Conservation (phyloP, 257 asterid species). For the Solanum dulcamara region DNA sequence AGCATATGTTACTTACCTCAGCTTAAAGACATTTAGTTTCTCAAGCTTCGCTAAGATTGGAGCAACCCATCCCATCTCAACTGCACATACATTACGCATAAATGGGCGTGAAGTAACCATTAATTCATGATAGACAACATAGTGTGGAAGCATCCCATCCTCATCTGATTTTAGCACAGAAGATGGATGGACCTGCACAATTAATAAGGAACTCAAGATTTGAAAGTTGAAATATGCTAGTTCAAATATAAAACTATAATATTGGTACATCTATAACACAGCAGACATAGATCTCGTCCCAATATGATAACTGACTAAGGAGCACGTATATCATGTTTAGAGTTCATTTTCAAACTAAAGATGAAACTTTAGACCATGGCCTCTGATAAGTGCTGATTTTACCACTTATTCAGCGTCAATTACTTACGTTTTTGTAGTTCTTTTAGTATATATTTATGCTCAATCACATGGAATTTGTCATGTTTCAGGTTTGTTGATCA, state of each 20-base stretch:
- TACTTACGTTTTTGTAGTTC: neutral
- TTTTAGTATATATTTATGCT: neutral
- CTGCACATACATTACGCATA: slow-evolving; percentile 81
- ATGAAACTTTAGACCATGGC: neutral
- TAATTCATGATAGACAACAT: slow-evolving; percentile 73
- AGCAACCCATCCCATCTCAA: slow-evolving; percentile 75
- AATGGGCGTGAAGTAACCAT: slow-evolving; percentile 73
- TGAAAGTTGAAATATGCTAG: neutral
- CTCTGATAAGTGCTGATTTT: neutral
- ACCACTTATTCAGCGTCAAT: neutral
- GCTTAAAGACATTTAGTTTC: slow-evolving; percentile 46
- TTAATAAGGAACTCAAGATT: neutral
- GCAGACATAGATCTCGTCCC: neutral
- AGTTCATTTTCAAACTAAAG: neutral
- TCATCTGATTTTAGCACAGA: slow-evolving; percentile 71
- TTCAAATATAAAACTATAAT: neutral
- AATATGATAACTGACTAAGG: neutral
- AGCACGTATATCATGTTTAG: neutral
- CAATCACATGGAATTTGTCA: neutral
- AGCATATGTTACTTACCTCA: slow-evolving; percentile 37
- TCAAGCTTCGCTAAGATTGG: slow-evolving; percentile 65
- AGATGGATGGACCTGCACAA: slow-evolving; percentile 73
- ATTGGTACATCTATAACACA: neutral
- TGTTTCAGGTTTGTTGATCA: neutral
- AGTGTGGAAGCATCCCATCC: slow-evolving; percentile 81